These are phyloP conservation scores for Penicillium corylophilum DNA, from an alignment of 2,329 filamentous ascomycete species.

Conservation along the genomic window DNA sequence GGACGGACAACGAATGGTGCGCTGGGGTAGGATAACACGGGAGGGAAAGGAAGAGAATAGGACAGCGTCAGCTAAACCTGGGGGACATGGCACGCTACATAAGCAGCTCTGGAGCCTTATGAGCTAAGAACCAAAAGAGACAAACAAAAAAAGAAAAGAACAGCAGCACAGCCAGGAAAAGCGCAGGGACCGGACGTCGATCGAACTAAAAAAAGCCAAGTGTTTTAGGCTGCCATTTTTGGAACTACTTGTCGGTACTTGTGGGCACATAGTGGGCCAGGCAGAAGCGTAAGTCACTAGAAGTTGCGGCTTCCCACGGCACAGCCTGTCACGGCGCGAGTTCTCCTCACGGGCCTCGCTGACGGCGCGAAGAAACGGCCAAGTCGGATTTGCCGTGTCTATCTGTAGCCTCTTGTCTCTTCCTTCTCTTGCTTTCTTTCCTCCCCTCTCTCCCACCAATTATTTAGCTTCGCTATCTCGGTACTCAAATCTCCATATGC, in stretches of 20 bases:
- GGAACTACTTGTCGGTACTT: slow-evolving; percentile 8
- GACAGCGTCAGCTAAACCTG: background rate
- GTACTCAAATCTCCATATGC: background rate
- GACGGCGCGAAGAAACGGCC: background rate
- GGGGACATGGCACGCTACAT: background rate
- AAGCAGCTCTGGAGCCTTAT: background rate
- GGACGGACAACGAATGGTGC: background rate
- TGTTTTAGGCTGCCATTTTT: slow-evolving; percentile 17
- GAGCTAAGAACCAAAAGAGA: background rate
- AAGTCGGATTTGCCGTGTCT: background rate
- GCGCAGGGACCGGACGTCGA: slow-evolving; percentile 9
- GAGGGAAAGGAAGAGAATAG: background rate
- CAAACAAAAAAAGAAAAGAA: background rate
- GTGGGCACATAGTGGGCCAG: background rate
- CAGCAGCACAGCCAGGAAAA: background rate
- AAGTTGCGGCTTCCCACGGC: background rate
- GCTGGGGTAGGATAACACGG: background rate
- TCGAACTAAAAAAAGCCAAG: slow-evolving; percentile 17
- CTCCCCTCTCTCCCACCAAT: background rate
- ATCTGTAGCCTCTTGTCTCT: too few species aligned
- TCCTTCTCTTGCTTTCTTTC: background rate
- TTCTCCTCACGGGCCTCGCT: background rate
- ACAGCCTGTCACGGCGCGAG: background rate
- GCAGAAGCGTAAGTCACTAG: background rate
- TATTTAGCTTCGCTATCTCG: background rate